phyloP scores from a whole-genome alignment of 2,329 filamentous ascomycete genomes.

The Epichloe festucae region DNA sequence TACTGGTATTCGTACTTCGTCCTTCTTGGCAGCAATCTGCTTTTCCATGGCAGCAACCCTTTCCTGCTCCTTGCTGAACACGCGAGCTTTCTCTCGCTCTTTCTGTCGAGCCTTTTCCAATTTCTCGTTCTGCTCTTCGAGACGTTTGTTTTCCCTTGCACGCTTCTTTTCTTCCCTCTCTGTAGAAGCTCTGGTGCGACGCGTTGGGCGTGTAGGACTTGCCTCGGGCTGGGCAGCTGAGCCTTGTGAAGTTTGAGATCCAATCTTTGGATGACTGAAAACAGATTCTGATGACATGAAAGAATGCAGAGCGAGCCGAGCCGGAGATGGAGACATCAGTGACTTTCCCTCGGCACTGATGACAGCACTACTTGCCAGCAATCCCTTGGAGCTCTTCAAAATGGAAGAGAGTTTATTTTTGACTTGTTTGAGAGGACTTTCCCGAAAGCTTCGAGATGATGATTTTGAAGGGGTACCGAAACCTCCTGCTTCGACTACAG shows the following conservation, averaged over 20 bases:
- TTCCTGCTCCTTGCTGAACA: slow-evolving; percentile 46
- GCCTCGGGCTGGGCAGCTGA: slow-evolving; percentile 9
- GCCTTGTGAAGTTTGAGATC: slow-evolving; percentile 10
- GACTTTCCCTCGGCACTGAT: slow-evolving; percentile 52
- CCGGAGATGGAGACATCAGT: slow-evolving; percentile 40
- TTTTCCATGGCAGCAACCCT: slow-evolving; percentile 39
- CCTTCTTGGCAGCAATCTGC: slow-evolving; percentile 38
- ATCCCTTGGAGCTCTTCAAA: slow-evolving; percentile 71
- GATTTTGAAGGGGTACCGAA: slow-evolving; percentile 42
- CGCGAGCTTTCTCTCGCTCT: slow-evolving; percentile 53
- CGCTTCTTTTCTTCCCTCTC: slow-evolving; percentile 53
- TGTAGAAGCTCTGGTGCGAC: slow-evolving; percentile 43
- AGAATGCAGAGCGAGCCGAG: slow-evolving; percentile 30
- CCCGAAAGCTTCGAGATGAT: slow-evolving; percentile 42
- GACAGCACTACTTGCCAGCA: slow-evolving; percentile 66
- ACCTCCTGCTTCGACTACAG: slow-evolving; percentile 30
- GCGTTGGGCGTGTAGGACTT: slow-evolving; percentile 31
- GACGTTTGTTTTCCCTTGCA: slow-evolving; percentile 50
- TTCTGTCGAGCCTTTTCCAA: slow-evolving; percentile 56
- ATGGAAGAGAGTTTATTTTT: slow-evolving; percentile 90
- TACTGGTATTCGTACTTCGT: slow-evolving; percentile 30
- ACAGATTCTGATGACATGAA: slow-evolving; percentile 38
- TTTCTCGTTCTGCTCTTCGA: slow-evolving; percentile 47
- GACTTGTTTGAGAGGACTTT: slow-evolving; percentile 79
- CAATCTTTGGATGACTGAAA: slow-evolving; percentile 13